Evolutionary conservation across 805 yeast genomes (phyloP).

Genomic region (Sugiyamaella chiloensis): DNA sequence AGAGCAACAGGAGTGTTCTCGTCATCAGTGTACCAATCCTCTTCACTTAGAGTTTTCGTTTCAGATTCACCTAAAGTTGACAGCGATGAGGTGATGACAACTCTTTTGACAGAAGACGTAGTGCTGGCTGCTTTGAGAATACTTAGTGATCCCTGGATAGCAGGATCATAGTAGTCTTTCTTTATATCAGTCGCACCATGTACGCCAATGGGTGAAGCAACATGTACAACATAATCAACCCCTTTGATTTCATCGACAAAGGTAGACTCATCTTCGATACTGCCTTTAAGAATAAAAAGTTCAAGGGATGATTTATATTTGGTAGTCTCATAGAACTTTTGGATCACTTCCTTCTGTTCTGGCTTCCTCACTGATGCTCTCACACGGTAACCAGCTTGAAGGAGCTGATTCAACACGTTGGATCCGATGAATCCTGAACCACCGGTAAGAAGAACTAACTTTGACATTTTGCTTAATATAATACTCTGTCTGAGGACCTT

Average conservation of each 20-base stretch:
- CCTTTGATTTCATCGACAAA: background rate
- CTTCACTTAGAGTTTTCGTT: background rate
- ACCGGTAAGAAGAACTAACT: constrained; percentile 26
- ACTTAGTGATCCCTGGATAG: background rate
- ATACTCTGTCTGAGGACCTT: too few species aligned
- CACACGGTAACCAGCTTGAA: constrained; percentile 42
- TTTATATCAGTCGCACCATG: background rate
- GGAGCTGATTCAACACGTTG: constrained; percentile 28
- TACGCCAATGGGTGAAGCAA: background rate
- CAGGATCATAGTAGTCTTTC: background rate
- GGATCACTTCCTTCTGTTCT: constrained; percentile 6
- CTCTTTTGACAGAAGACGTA: background rate
- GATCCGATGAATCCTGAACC: constrained; percentile 27
- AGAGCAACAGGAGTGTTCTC: background rate
- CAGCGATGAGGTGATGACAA: background rate
- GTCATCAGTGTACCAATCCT: background rate
- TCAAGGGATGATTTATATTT: background rate
- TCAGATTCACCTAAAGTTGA: background rate
- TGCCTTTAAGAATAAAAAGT: background rate
- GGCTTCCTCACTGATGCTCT: constrained; percentile 47
- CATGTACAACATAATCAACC: background rate
- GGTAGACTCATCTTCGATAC: background rate
- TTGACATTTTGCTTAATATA: background rate
- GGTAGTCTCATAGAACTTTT: background rate
- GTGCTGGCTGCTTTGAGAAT: background rate